Evolutionary conservation across 441 rosid genomes (phyloP).

Genomic region (Geranium incanum): DNA sequence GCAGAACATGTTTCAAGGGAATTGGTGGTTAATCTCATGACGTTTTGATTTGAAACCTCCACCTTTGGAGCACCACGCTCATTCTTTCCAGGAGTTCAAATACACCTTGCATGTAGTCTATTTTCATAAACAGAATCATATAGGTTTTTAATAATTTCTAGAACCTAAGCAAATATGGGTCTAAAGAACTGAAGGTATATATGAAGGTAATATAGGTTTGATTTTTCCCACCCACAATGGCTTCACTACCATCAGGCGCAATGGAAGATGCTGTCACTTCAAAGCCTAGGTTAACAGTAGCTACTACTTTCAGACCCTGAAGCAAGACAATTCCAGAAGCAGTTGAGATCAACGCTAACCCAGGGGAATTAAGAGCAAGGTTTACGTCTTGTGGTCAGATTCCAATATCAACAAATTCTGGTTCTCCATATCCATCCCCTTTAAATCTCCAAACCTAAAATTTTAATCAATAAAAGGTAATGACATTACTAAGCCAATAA

Average conservation of each 20-base stretch:
- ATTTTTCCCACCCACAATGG: slow-evolving; percentile 34
- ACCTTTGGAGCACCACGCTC: not conserved
- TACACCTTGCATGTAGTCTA: not conserved
- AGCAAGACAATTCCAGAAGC: slow-evolving; percentile 33
- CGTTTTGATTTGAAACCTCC: not conserved
- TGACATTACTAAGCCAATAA: not conserved
- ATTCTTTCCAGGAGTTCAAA: not conserved
- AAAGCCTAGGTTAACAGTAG: slow-evolving; percentile 30
- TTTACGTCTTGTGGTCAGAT: slow-evolving; percentile 35
- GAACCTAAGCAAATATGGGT: not conserved
- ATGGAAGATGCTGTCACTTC: slow-evolving; percentile 35
- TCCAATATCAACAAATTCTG: slow-evolving; percentile 30
- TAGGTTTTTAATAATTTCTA: not conserved
- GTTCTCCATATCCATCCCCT: slow-evolving; percentile 28
- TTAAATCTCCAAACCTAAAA: slow-evolving; percentile 33
- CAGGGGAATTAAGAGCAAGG: slow-evolving; percentile 23
- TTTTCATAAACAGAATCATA: not conserved
- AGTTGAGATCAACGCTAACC: slow-evolving; percentile 27
- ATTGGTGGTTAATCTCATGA: not conserved
- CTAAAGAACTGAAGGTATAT: not conserved
- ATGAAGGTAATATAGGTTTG: not conserved
- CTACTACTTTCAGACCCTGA: slow-evolving; percentile 22
- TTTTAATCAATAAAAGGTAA: not conserved
- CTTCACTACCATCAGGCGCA: slow-evolving; percentile 33
- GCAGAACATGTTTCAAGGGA: not conserved